Base-by-base conservation (phyloP, 129 eudicot species). In the Erigeron canadensis region DNA sequence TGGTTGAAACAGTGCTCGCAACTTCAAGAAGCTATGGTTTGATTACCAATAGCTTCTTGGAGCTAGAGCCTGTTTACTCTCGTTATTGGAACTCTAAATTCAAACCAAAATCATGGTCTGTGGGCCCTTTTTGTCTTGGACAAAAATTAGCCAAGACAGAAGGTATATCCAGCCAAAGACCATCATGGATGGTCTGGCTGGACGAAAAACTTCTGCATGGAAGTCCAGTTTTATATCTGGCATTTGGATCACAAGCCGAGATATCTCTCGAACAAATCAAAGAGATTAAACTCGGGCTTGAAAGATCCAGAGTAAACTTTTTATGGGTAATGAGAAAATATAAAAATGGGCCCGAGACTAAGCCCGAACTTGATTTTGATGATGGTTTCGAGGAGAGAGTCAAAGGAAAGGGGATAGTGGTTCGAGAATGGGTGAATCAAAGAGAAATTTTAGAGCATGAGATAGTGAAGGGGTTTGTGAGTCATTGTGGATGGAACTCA, bases 191-290 rank as follows among this genome's bases (percentile, higher is more conserved):
- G 9, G n/a, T 63, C 2, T 88, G 95, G 95, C 75, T 88, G 7
- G 86, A 88, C 65, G 19, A 38, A 47, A 85, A 65, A 59, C 78
- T 75, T 70, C 63, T 17, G 1, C 50, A 74, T 21, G 84, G 86
- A 19, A 15, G 67, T 43, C 39, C 75, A 0, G 90, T 85, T 28
- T 44, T 85, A 7, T 88, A 88, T 39, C 73, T 88, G 3, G 89
- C 89, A n/a, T 87, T 87, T 9, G 95, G 94, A 22, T 73, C 89
- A 2, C 89, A 87, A 71, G 67, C 67, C 1, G 67, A 71, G 17
- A 63, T 87, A 61, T 67, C 86, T 0, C 7, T 48, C 0, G 59
- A 70, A 4, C 95, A 87, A 43, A 18, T 87, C 5, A 22, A 59
- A 5, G 87, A 87, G 61, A 84, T 87, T 0, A 75, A 67, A 3